Evolutionary conservation across 2,329 filamentous ascomycete species (phyloP).

Genomic region (Fusarium scirpi): DNA sequence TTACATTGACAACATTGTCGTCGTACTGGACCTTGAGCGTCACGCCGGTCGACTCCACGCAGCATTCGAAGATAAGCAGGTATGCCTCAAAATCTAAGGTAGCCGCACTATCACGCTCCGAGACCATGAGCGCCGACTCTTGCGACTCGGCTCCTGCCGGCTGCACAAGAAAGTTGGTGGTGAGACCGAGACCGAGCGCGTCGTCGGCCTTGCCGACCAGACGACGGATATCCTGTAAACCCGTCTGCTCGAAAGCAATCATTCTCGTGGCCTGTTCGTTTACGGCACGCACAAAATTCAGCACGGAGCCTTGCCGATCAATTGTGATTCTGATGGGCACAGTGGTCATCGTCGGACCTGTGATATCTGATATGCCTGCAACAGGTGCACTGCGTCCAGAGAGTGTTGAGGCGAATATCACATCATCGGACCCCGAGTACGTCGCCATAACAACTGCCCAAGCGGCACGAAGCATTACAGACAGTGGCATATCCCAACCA

Average conservation of each 20-base stretch:
- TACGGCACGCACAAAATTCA: neutral
- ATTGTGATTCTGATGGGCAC: slow-evolving; percentile 9
- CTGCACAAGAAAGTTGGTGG: slow-evolving; percentile 7
- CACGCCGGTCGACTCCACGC: slow-evolving; percentile 11
- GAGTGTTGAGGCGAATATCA: slow-evolving; percentile 2
- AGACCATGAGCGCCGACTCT: neutral
- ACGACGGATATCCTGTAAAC: slow-evolving; percentile 3
- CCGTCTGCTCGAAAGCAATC: slow-evolving; percentile 12
- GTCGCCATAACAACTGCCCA: slow-evolving; percentile 5
- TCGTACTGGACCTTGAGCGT: slow-evolving; percentile 14
- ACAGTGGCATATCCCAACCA: slow-evolving; percentile 2
- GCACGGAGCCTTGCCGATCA: neutral
- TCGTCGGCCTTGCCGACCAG: slow-evolving; percentile 2
- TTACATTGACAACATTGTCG: slow-evolving; percentile 7
- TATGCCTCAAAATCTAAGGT: slow-evolving; percentile 4
- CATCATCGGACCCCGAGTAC: slow-evolving; percentile 2
- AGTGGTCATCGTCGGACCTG: slow-evolving; percentile 6
- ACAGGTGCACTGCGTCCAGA: slow-evolving; percentile 12
- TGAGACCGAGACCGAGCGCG: slow-evolving; percentile 1
- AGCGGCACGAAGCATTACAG: slow-evolving; percentile 5
- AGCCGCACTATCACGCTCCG: slow-evolving; percentile 1
- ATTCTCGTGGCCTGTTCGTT: slow-evolving; percentile 4
- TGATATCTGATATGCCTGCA: slow-evolving; percentile 1
- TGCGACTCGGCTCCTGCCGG: neutral
- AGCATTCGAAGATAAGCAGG: slow-evolving; percentile 10